Conservation (phyloP, 176 grass and related monocot genomes). For the Hsuehochloa calcarea region DNA sequence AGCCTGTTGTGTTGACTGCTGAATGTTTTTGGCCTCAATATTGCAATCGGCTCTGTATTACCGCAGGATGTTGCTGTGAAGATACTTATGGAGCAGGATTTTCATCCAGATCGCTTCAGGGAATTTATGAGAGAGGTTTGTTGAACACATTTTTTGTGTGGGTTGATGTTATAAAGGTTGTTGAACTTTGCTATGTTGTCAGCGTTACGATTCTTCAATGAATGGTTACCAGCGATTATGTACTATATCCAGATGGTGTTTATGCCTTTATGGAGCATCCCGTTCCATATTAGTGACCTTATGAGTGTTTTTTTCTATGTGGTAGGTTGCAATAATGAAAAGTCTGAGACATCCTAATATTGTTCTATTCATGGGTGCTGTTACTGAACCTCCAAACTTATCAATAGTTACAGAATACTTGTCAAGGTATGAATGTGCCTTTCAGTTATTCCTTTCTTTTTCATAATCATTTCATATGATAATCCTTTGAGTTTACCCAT, state of each 20-base stretch:
- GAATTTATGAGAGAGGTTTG: slow-evolving; percentile 96
- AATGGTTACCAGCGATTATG: neutral
- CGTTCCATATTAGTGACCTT: neutral
- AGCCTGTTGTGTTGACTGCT: neutral
- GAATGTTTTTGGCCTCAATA: neutral
- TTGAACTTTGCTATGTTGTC: neutral
- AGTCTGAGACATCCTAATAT: slow-evolving; percentile 93
- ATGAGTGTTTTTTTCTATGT: slow-evolving; percentile 2
- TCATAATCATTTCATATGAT: neutral
- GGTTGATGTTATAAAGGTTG: neutral
- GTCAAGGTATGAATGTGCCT: slow-evolving; percentile 59
- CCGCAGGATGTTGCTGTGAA: slow-evolving; percentile 95
- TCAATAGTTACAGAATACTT: slow-evolving; percentile 89
- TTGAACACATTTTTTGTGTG: slow-evolving; percentile 12
- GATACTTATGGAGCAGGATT: slow-evolving; percentile 99
- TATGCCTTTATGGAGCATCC: neutral
- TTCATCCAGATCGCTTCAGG: slow-evolving; percentile 72
- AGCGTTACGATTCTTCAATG: neutral
- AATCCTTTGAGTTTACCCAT: neutral
- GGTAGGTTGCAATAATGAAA: slow-evolving; percentile 86
- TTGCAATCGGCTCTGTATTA: slow-evolving; percentile 24
- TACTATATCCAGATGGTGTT: neutral
- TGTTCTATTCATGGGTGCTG: slow-evolving; percentile 90
- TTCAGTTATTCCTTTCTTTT: neutral
- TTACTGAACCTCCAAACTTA: slow-evolving; percentile 76